phyloP scores from a whole-genome alignment of 179 eudicot genomes.

The Sideroxylon spinosum region DNA sequence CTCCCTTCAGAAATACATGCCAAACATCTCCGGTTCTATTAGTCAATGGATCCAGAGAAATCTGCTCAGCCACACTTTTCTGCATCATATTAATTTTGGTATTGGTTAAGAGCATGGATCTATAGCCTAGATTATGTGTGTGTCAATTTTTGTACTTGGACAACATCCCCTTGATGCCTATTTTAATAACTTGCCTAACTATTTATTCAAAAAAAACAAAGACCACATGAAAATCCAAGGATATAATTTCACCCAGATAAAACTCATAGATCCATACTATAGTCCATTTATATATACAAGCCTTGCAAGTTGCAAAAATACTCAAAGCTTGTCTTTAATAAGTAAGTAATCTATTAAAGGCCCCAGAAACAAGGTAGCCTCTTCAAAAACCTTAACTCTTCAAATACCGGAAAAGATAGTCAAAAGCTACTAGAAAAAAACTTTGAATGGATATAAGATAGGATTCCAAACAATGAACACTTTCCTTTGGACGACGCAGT shows the following conservation, averaged over 20 bases:
- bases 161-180: too few species aligned
- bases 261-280: neutral
- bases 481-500: neutral
- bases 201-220: too few species aligned
- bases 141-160: too few species aligned
- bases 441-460: too few species aligned
- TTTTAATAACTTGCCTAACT: too few species aligned
- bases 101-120: too few species aligned
- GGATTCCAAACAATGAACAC: too few species aligned
- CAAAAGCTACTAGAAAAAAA: too few species aligned
- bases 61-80: slow-evolving; percentile 70
- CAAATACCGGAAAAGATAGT: too few species aligned
- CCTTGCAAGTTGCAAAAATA: too few species aligned
- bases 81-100: slow-evolving; percentile 35
- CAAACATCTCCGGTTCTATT: slow-evolving; percentile 91
- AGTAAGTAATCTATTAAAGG: neutral
- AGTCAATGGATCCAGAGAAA: slow-evolving; percentile 61
- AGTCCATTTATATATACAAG: neutral
- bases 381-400: too few species aligned
- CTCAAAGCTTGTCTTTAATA: neutral
- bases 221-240: neutral
- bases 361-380: neutral
- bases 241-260: neutral
- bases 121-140: too few species aligned
- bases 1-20: slow-evolving; percentile 82